A percentile compares a stretch with the other conserved stretches of the same genome.
Conservation (phyloP, 2,329 filamentous ascomycete genomes). For the Zopfia rhizophila region DNA sequence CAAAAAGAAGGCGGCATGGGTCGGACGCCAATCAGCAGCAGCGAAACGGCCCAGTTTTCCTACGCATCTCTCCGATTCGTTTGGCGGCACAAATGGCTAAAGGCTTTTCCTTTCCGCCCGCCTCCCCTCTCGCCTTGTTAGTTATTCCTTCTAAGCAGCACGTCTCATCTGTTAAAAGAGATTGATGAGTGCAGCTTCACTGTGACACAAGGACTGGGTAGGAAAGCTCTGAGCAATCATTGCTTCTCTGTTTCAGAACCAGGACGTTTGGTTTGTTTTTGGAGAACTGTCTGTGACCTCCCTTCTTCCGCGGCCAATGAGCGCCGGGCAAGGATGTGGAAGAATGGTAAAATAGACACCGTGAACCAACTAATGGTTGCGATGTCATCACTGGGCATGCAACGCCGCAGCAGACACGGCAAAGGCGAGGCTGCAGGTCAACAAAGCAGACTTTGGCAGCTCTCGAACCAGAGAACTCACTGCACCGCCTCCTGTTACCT, state of each 20-base stretch:
- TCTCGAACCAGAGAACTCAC: no score
- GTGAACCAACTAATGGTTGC: neutral
- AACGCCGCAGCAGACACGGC: constrained; percentile 3
- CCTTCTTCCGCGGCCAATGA: constrained; percentile 30
- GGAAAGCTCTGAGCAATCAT: constrained; percentile 20
- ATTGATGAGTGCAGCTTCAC: no score
- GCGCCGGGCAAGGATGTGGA: constrained; percentile 2
- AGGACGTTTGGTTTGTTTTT: constrained; percentile 39
- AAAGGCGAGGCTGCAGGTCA: constrained; percentile 1
- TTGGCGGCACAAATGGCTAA: constrained; percentile 17
- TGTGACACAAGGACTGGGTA: no score
- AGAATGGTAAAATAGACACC: neutral
- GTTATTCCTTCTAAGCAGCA: no score
- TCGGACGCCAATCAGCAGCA: constrained; percentile 39
- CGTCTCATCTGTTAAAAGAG: no score
- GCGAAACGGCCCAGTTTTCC: constrained; percentile 33
- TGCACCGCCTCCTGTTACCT: constrained; percentile 4
- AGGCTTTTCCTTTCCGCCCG: constrained; percentile 19
- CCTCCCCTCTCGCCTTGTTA: constrained; percentile 6
- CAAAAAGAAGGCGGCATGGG: constrained; percentile 26
- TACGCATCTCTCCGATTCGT: constrained; percentile 38
- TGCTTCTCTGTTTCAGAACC: constrained; percentile 25
- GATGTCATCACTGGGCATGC: constrained; percentile 10
- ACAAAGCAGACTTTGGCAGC: no score
- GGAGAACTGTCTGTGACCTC: no score